These are phyloP conservation scores for Penicillium frequentans DNA, from an alignment of 2,329 filamentous ascomycete genomes.

Conservation along the genomic window DNA sequence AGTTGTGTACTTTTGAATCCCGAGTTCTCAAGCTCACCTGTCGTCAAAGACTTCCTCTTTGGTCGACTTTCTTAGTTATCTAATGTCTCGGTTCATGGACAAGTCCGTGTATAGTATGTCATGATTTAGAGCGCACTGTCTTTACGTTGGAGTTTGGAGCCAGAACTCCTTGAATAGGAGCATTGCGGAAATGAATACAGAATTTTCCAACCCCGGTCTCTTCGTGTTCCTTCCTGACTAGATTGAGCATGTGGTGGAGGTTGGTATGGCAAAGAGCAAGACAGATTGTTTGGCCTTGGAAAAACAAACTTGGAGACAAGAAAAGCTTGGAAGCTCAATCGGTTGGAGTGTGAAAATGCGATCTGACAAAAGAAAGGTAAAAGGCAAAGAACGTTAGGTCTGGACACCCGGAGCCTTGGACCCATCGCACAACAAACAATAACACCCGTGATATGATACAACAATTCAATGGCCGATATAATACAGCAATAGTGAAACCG, in stretches of 20 bases:
- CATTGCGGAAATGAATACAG: neutral
- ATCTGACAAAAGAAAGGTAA: neutral
- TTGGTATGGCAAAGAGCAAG: neutral
- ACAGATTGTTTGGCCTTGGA: neutral
- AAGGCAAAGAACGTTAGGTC: neutral
- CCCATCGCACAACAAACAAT: neutral
- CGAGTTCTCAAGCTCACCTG: slow-evolving; percentile 87
- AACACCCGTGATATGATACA: neutral
- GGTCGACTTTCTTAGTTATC: slow-evolving; percentile 29
- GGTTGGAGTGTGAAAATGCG: neutral
- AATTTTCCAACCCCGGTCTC: neutral
- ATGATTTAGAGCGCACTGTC: neutral
- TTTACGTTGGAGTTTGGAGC: slow-evolving; percentile 1
- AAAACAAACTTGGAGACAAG: neutral
- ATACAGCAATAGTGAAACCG: neutral
- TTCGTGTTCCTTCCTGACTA: neutral
- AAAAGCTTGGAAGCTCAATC: neutral
- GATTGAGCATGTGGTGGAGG: neutral
- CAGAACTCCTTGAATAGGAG: neutral
- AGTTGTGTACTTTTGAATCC: slow-evolving; percentile 91
- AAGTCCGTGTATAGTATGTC: neutral
- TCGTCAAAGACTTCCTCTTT: slow-evolving; percentile 89
- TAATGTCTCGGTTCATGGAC: neutral
- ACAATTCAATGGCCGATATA: neutral
- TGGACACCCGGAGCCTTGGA: neutral